phyloP scores from a whole-genome alignment of 495 filamentous ascomycete species.

The Darksidea phi region DNA sequence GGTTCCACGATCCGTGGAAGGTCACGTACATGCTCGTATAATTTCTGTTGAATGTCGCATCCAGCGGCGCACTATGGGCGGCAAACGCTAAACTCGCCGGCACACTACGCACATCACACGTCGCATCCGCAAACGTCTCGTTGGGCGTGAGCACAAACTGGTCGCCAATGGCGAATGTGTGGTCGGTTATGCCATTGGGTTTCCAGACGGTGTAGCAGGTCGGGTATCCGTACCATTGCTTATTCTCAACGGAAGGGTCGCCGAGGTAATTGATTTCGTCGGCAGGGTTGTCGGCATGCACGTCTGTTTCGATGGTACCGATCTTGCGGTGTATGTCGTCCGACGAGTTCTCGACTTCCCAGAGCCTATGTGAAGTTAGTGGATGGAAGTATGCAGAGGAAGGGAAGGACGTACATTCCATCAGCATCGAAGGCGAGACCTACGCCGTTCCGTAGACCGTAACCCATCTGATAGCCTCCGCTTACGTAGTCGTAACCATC shows the following conservation, averaged over 20 bases:
- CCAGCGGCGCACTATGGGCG: constrained; percentile 33
- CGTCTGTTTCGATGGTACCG: constrained; percentile 7
- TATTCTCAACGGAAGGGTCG: constrained; percentile 21
- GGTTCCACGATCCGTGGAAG: constrained; percentile 34
- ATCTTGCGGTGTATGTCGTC: constrained; percentile 30
- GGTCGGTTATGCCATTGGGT: constrained; percentile 24
- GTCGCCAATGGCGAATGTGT: constrained; percentile 19
- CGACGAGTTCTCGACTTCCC: constrained; percentile 31
- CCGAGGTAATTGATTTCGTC: constrained; percentile 35
- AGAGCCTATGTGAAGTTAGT: constrained; percentile 17
- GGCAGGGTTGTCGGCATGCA: constrained; percentile 34
- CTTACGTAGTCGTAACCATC: constrained; percentile 25
- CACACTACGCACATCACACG: constrained; percentile 6
- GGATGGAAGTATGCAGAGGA: neutral
- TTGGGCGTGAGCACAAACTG: constrained; percentile 33
- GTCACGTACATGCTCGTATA: constrained; percentile 30
- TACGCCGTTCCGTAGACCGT: constrained; percentile 33
- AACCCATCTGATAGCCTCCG: constrained; percentile 30
- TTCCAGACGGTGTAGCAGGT: constrained; percentile 34
- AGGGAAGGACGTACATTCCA: constrained; percentile 23
- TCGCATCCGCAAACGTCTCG: constrained; percentile 24
- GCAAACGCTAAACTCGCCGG: constrained; percentile 9
- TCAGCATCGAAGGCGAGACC: constrained; percentile 28
- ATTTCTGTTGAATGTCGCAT: constrained; percentile 28
- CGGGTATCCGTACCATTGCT: constrained; percentile 36